phyloP scores from a whole-genome alignment of 192 early-diverging fungal genomes.

The Coemansia brasiliensis region DNA sequence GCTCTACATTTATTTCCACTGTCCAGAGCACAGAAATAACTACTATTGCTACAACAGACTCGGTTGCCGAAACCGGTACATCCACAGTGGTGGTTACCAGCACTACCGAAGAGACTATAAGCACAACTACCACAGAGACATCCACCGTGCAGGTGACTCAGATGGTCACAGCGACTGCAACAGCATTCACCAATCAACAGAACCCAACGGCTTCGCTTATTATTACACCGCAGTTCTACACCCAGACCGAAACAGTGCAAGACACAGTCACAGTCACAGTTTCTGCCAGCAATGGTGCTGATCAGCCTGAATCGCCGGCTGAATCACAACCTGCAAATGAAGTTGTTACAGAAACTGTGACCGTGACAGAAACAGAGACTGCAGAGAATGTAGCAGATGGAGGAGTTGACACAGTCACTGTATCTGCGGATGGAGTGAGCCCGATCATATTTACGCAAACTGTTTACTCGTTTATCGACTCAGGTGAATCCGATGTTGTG shows the following conservation, averaged over 20 bases:
- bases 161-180: background rate
- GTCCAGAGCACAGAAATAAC: background rate
- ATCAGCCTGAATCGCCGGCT: background rate
- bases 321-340: background rate
- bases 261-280: slow-evolving; percentile 7
- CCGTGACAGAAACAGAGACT: background rate
- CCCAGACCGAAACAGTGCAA: background rate
- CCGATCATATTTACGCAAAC: no score
- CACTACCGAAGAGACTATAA: slow-evolving; percentile 6
- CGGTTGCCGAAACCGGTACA: background rate
- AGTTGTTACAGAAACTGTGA: slow-evolving; percentile 9
- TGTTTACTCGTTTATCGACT: no score
- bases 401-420: background rate
- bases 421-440: background rate
- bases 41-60: background rate
- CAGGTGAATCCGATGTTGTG: no score
- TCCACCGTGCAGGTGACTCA: background rate
- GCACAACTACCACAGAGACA: background rate
- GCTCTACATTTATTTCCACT: background rate
- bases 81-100: slow-evolving; percentile 14
- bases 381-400: background rate
- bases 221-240: background rate
- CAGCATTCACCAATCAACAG: background rate
- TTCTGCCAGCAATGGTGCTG: background rate
- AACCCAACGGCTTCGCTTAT: slow-evolving; percentile 1